Evolutionary conservation across 176 grass and related monocot species (phyloP).

Genomic region (Pontederia crassipes): DNA sequence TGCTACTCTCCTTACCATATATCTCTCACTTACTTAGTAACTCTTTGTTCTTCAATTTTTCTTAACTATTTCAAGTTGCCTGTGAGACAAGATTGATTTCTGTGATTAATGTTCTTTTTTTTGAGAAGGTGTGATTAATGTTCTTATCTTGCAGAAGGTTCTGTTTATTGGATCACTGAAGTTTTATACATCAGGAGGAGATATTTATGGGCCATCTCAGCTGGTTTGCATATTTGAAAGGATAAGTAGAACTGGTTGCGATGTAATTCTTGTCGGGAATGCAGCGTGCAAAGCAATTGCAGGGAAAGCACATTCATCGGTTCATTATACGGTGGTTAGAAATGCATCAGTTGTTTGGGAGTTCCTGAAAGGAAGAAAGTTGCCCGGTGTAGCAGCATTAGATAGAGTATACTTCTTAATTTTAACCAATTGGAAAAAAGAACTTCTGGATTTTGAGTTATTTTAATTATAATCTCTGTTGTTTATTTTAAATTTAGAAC

Average conservation of each 20-base stretch:
- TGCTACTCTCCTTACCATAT: too few relatives aligned
- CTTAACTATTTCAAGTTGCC: too few relatives aligned
- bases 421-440: not conserved
- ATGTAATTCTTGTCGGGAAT: slow-evolving; percentile 56
- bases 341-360: slow-evolving; percentile 72
- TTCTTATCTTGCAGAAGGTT: slow-evolving; percentile 56
- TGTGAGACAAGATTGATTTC: not conserved
- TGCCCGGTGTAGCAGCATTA: slow-evolving; percentile 77
- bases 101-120: slow-evolving; percentile 8
- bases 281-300: slow-evolving; percentile 50
- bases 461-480: not conserved
- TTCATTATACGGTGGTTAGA: slow-evolving; percentile 36
- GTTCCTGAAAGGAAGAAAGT: slow-evolving; percentile 76
- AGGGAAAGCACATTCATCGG: slow-evolving; percentile 26
- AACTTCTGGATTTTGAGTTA: not conserved
- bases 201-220: slow-evolving; percentile 32
- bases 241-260: slow-evolving; percentile 34
- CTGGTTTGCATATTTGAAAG: slow-evolving; percentile 51
- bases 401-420: slow-evolving; percentile 56
- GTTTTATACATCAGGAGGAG: slow-evolving; percentile 27
- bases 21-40: too few relatives aligned
- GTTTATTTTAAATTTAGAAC: not conserved
- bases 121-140: not conserved
- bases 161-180: slow-evolving; percentile 63
- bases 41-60: too few relatives aligned